A percentile compares a stretch with the other conserved stretches of the same genome.
phyloP scores from a whole-genome alignment of 768 basidiomycete species.

The Sporobolomyces pararoseus region DNA sequence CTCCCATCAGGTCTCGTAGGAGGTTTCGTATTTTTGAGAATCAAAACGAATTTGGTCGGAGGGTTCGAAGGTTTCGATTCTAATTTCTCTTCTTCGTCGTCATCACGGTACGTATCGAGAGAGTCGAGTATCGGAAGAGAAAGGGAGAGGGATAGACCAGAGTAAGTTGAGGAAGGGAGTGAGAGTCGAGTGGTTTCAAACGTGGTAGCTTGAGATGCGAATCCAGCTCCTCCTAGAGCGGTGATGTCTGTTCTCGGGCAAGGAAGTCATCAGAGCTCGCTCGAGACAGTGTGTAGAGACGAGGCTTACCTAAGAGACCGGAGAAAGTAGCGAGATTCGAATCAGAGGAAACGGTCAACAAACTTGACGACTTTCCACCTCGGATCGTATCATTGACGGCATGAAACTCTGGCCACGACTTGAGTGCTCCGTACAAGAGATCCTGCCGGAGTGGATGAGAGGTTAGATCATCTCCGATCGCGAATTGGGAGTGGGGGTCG shows the following conservation, averaged over 20 bases:
- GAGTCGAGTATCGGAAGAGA: neutral
- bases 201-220: conserved; percentile 41
- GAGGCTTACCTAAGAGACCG: neutral
- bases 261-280: neutral
- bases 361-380: conserved; percentile 18
- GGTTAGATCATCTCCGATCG: no score
- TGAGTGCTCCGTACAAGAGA: neutral
- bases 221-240: conserved; percentile 45
- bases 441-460: neutral
- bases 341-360: neutral
- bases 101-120: neutral
- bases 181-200: conserved; percentile 16
- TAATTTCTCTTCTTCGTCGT: neutral
- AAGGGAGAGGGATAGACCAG: conserved; percentile 22
- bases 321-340: conserved; percentile 13
- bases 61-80: neutral
- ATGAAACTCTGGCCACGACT: conserved; percentile 19
- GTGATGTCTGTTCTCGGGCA: conserved; percentile 41
- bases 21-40: conserved; percentile 36
- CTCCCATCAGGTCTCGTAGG: conserved; percentile 34
- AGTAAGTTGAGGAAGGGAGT: neutral
- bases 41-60: conserved; percentile 25
- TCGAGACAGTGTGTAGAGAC: neutral
- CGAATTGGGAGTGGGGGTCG: no score
- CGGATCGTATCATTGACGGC: conserved; percentile 32